Percentiles rank a stretch among this genome's conserved stretches.
Evolutionary conservation across 495 filamentous ascomycete genomes (phyloP).

Genomic region (Lindgomyces ingoldianus): DNA sequence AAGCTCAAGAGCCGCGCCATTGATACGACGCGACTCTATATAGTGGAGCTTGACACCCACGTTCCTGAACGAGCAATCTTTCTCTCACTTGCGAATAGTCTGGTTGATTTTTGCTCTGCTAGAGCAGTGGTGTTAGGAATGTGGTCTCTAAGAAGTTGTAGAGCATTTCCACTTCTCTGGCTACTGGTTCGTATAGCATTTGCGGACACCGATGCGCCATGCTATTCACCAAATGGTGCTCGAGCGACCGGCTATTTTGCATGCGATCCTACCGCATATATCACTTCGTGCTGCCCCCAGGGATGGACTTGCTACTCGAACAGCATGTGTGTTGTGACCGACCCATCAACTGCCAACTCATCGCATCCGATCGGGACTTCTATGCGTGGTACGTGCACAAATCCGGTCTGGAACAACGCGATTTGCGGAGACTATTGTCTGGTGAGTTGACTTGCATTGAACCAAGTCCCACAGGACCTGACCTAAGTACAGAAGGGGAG

Average conservation of each 20-base stretch:
- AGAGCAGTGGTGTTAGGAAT: not conserved
- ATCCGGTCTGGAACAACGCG: constrained; percentile 17
- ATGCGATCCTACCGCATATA: constrained; percentile 17
- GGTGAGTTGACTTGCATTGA: not conserved
- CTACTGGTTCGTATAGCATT: not conserved
- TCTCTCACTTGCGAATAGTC: no score
- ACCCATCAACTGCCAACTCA: constrained; percentile 4
- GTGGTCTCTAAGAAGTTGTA: not conserved
- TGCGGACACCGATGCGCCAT: not conserved
- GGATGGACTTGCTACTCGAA: constrained; percentile 22
- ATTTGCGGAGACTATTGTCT: constrained; percentile 23
- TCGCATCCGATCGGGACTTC: constrained; percentile 13
- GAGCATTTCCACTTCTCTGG: not conserved
- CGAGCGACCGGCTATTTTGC: constrained; percentile 3
- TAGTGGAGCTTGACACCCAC: no score
- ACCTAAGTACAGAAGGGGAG: not conserved
- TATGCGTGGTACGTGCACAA: constrained; percentile 10
- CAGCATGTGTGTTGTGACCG: constrained; percentile 14
- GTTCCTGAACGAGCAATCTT: no score
- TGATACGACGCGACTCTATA: no score
- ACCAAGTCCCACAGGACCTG: no score
- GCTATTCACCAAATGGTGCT: constrained; percentile 14
- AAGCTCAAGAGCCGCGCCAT: no score
- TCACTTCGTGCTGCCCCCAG: constrained; percentile 15
- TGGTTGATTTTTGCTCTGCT: not conserved